A percentile compares a stretch with the other conserved stretches of the same genome.
Conservation (phyloP, 2,329 filamentous ascomycete species). For the Chaetomium strumarium region DNA sequence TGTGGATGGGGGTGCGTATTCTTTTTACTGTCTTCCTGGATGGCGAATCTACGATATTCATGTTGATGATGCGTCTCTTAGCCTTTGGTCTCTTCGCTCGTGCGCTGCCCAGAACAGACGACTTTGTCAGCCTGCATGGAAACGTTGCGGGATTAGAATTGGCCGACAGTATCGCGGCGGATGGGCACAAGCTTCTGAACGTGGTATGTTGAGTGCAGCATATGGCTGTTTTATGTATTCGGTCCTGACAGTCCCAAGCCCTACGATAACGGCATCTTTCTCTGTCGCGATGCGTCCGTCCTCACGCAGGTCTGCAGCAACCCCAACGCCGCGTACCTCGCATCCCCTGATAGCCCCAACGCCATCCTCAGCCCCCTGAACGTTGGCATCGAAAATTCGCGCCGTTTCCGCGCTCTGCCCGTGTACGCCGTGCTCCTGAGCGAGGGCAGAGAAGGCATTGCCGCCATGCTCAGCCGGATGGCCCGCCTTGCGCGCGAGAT, state of each 20-base stretch:
- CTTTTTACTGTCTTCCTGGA: background rate
- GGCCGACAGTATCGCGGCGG: conserved; percentile 80
- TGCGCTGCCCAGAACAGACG: conserved; percentile 49
- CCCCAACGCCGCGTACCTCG: conserved; percentile 77
- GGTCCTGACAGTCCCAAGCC: conserved; percentile 42
- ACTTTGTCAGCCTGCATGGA: conserved; percentile 49
- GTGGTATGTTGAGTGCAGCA: conserved; percentile 49
- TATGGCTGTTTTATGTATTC: background rate
- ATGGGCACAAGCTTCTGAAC: conserved; percentile 89
- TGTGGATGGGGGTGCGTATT: conserved; percentile 63
- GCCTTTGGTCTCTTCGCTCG: conserved; percentile 83
- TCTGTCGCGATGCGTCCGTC: conserved; percentile 58
- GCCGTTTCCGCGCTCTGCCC: conserved; percentile 84
- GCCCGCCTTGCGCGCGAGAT: conserved; percentile 64
- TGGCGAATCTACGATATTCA: background rate
- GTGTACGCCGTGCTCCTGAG: conserved; percentile 75
- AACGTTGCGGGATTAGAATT: conserved; percentile 63
- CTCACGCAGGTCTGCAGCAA: conserved; percentile 69
- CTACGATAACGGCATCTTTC: conserved; percentile 88
- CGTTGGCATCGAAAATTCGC: conserved; percentile 83
- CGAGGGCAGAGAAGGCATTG: conserved; percentile 65
- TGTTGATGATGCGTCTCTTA: conserved; percentile 22
- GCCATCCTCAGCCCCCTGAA: conserved; percentile 75
- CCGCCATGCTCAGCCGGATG: conserved; percentile 65
- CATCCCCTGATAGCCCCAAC: conserved; percentile 30